Conservation (phyloP, 441 rosid genomes). For the Adansonia rubrostipa region DNA sequence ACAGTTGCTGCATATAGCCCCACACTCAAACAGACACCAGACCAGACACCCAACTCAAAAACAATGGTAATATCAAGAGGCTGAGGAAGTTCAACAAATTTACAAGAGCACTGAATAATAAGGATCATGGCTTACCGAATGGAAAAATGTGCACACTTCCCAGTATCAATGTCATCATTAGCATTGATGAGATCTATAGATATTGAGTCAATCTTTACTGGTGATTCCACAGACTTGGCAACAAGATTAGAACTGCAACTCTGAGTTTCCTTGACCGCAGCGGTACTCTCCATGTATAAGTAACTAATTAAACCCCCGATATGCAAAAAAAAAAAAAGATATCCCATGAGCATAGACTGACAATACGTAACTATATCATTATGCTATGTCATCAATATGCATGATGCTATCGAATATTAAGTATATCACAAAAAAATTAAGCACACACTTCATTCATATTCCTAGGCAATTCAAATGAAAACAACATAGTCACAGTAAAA, state of each 20-base stretch:
- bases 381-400: constrained; percentile 13
- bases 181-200: constrained; percentile 63
- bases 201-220: constrained; percentile 72
- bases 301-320: constrained; percentile 30
- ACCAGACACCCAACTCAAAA: neutral
- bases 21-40: neutral
- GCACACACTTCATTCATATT: constrained; percentile 19
- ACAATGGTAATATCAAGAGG: constrained; percentile 3
- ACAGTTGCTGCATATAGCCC: constrained; percentile 13
- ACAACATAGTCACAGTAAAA: constrained; percentile 10
- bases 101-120: neutral
- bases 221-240: constrained; percentile 51
- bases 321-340: constrained; percentile 17
- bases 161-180: constrained; percentile 42
- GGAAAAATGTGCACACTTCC: constrained; percentile 73
- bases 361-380: neutral
- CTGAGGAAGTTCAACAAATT: constrained; percentile 22
- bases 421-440: constrained; percentile 17
- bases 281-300: constrained; percentile 40
- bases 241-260: constrained; percentile 37
- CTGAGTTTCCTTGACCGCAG: constrained; percentile 39
- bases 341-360: constrained; percentile 30
- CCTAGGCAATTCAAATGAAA: neutral
- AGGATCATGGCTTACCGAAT: constrained; percentile 63
- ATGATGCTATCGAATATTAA: constrained; percentile 21